Conservation (phyloP, 306 rosid species). For the Ochetophila trinervis region DNA sequence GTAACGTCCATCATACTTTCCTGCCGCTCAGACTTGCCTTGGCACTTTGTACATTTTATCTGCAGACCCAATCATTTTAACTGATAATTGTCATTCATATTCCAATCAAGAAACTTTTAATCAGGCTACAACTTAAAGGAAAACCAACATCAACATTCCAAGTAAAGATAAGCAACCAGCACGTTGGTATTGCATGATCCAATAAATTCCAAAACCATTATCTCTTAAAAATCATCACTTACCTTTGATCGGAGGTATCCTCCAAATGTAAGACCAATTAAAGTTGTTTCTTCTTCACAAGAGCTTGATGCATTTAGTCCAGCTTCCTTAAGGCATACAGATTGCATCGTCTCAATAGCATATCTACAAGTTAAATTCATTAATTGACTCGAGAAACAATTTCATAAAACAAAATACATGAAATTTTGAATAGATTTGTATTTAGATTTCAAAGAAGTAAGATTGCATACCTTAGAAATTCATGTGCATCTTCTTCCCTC, state of each 20-base stretch:
- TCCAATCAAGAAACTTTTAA: not conserved
- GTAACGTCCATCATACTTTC: slow-evolving; percentile 97
- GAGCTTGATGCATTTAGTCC: slow-evolving; percentile 43
- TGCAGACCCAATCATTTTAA: slow-evolving; percentile 37
- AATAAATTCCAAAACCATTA: not conserved
- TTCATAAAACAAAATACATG: slow-evolving; percentile 21
- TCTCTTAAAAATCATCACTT: slow-evolving; percentile 11
- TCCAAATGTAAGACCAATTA: slow-evolving; percentile 84
- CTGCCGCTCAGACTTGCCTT: slow-evolving; percentile 86
- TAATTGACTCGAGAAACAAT: slow-evolving; percentile 10
- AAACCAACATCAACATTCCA: not conserved
- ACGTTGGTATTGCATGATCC: not conserved
- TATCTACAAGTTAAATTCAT: slow-evolving; percentile 41
- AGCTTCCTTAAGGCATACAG: slow-evolving; percentile 70
- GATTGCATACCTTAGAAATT: slow-evolving; percentile 68
- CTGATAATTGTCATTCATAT: slow-evolving; percentile 12
- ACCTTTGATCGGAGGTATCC: slow-evolving; percentile 95
- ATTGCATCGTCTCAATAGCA: slow-evolving; percentile 88
- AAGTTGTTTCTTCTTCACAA: slow-evolving; percentile 75
- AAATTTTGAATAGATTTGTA: not conserved
- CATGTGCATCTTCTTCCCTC: slow-evolving; percentile 97
- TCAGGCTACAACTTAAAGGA: not conserved
- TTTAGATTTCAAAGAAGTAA: slow-evolving; percentile 6
- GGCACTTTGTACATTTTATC: slow-evolving; percentile 91
- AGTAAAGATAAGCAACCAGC: slow-evolving; percentile 11